Evolutionary conservation across 2,329 filamentous ascomycete species (phyloP).

Genomic region (Penicillium sp.): DNA sequence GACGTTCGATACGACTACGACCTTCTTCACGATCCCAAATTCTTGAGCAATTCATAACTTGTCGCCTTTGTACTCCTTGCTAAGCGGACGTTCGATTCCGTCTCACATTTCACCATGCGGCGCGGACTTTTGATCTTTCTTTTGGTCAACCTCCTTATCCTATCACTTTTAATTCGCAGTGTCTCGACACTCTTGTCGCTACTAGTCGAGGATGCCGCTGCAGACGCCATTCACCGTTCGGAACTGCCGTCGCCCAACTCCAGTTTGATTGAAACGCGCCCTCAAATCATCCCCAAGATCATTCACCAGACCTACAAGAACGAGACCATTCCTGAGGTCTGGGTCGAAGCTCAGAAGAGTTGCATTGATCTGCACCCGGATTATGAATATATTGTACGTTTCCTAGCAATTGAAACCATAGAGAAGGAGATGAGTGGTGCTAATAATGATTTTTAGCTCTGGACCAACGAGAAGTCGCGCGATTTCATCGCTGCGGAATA

Average conservation of each 20-base stretch:
- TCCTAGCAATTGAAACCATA: not conserved
- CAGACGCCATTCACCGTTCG: constrained; percentile 65
- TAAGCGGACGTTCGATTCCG: not conserved
- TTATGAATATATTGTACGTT: constrained; percentile 69
- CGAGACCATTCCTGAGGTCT: constrained; percentile 65
- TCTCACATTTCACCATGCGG: constrained; percentile 52
- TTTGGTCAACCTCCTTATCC: constrained; percentile 62
- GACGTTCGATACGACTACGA: not conserved
- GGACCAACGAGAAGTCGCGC: constrained; percentile 70
- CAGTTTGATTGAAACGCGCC: constrained; percentile 55
- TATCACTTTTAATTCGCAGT: constrained; percentile 64
- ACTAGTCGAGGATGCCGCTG: constrained; percentile 65
- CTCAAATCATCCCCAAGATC: constrained; percentile 71
- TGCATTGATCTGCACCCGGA: constrained; percentile 68
- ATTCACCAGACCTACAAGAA: constrained; percentile 78
- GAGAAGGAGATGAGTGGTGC: constrained; percentile 1
- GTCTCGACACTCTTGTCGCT: constrained; percentile 72
- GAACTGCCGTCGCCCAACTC: constrained; percentile 68
- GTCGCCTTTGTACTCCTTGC: not conserved
- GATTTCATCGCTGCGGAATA: constrained; percentile 74
- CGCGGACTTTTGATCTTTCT: constrained; percentile 63
- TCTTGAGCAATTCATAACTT: not conserved
- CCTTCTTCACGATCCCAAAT: not conserved
- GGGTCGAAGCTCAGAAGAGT: constrained; percentile 64
- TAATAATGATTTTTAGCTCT: constrained; percentile 57